These are phyloP conservation scores for Adansonia grandidieri DNA, from an alignment of 441 rosid species.

Conservation along the genomic window DNA sequence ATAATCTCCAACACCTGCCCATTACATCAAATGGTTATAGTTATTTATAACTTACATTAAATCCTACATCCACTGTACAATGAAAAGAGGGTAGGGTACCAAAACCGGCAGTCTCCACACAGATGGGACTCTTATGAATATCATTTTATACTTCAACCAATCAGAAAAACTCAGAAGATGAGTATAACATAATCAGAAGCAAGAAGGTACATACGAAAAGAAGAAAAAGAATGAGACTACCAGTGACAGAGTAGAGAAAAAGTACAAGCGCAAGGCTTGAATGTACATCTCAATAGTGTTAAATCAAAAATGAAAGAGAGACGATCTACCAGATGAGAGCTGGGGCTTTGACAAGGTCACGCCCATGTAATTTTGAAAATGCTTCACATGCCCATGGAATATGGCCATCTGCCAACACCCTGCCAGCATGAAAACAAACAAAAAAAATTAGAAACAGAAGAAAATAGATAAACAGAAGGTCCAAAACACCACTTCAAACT, in stretches of 20 bases:
- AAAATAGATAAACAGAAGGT: not conserved
- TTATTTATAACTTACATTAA: not conserved
- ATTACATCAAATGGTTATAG: constrained; percentile 6
- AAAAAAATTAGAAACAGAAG: not conserved
- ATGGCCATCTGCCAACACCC: constrained; percentile 96
- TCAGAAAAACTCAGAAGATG: constrained; percentile 8
- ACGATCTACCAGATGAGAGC: constrained; percentile 63
- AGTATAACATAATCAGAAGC: not conserved
- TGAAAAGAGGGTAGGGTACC: not conserved
- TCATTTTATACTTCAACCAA: not conserved
- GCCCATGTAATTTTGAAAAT: constrained; percentile 81
- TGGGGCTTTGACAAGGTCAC: constrained; percentile 66
- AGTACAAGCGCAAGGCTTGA: not conserved
- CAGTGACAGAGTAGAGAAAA: not conserved
- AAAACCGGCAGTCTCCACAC: not conserved
- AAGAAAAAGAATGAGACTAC: not conserved
- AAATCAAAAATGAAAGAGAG: not conserved
- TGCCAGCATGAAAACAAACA: constrained; percentile 37
- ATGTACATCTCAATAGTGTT: not conserved
- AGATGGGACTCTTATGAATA: too few relatives aligned
- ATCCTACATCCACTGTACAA: not conserved
- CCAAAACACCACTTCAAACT: not conserved
- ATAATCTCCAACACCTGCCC: constrained; percentile 95
- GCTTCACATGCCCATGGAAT: constrained; percentile 99
- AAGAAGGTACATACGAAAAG: not conserved